Evolutionary conservation across 345 rosid species (phyloP), one percentile per base, ranked within the genome.

Genomic region (Moringa oleifera): DNA sequence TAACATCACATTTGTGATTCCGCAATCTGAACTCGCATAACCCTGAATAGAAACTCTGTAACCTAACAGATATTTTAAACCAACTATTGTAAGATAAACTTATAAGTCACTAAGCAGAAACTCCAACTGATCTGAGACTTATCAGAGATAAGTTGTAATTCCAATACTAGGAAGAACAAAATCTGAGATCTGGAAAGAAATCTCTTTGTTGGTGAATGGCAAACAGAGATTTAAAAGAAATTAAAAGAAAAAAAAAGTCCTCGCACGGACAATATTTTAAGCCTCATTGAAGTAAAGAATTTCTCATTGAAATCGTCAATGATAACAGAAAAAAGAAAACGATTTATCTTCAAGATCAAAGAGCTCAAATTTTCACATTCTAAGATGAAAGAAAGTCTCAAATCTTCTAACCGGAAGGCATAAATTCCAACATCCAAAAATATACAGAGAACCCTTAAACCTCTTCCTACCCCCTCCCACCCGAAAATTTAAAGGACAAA

Each of bases 381-480:
- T 7, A 1, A 4, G 13, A 41, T 5, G 47, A 41, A 41, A 41
- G 17, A 5, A 41, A 15, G 47, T 53, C 18, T 18, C 60, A 53
- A 17, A 50, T 28, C 23, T 25, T 13, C 25, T 22, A 55, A 58
- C 18, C 12, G 47, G 47, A 53, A 33, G 22, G 25, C 21, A 25
- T 18, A 54, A 59, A 24, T 23, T 57, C 62, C 33, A 69, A 57
- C 70, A 57, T 25, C 53, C 47, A 21, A 57, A 54, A 49, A 20
- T 20, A 2, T 37, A 2, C 53, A 57, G 47, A 8, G 49, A 50
- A 53, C 53, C 21, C 18, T 16, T 36, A 61, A 56, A 70, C 24
- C 45, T 11, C 37, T 33, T 11, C n/a, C n/a, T 11, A 41, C 47
- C 47, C 47, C 47, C 47, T 7, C 47, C 47, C 17, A 7, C 47